Base-by-base conservation (phyloP, 2,329 filamentous ascomycete genomes). In the Cercospora sp. region DNA sequence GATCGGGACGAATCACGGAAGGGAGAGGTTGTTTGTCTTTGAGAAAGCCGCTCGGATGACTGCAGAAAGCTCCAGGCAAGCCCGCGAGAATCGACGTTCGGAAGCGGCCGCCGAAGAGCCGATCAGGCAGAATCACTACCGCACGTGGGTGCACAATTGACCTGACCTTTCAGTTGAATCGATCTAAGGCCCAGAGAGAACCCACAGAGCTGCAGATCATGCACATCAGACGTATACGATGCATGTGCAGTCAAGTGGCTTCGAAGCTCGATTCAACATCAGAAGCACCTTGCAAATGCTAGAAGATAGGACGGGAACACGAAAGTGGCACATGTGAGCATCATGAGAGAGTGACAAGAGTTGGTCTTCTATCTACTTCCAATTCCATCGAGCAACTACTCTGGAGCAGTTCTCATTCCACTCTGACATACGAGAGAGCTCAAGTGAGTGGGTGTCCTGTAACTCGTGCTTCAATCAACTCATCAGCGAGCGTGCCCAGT, bases 321-420 rank as follows among this genome's bases (percentile, higher is more conserved):
- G 24, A 53, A 53, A 53, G 49, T 8, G 24, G 49, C 49, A 53
- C 49, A 26, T 24, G 49, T 57, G 53, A 57, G 53, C 30, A 28
- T 9, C n/a, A 13, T 21, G 40, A 67, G 55, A 62, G 74, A 75
- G 57, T 71, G 74, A 73, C 71, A 64, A 58, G 72, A 74, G 72
- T 74, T 75, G 74, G 72, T 67, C 74, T 66, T 74, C 73, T 75
- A 73, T 71, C 61, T 73, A 72, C 30, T n/a, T 43, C 40, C 37
- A 37, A 12, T 13, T 21, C 43, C 57, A 55, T 10, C 37, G 13
- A 45, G 34, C 21, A 18, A 49, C 37, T 62, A 9, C 37, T 28
- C 12, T 40, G 5, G 1, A 18, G 21, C 26, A 43, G 37, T 62
- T 0, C n/a, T 40, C 43, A 18, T 30, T 49, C 60, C 40, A 18